These are phyloP conservation scores for Chaetoceros tenuissimus DNA, from an alignment of 108 stramenopile species.

Conservation along the genomic window DNA sequence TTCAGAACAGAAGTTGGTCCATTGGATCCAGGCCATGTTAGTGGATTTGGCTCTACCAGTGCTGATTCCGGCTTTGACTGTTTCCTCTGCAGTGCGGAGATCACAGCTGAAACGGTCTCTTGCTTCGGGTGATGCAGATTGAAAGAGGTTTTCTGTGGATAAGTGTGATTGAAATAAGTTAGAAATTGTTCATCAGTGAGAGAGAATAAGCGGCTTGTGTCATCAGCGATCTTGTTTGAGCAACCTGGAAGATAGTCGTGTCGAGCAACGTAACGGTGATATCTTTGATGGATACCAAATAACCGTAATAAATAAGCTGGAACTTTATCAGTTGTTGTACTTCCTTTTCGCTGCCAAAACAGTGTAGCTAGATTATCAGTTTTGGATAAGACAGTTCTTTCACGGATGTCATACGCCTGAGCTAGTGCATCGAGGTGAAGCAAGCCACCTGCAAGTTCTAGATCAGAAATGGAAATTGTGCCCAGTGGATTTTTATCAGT, in stretches of 20 bases:
- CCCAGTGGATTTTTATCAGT: slow-evolving; percentile 5
- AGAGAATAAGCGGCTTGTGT: slow-evolving; percentile 11
- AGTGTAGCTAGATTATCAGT: slow-evolving; percentile 8
- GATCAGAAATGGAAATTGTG: slow-evolving; percentile 12
- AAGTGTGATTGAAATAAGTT: slow-evolving; percentile 3
- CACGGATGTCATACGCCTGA: slow-evolving; percentile 1
- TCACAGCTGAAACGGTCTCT: slow-evolving; percentile 6
- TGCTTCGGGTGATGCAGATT: neutral
- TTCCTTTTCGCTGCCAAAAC: slow-evolving; percentile 6
- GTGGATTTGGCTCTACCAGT: neutral
- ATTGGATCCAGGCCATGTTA: slow-evolving; percentile 9
- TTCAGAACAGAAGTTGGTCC: slow-evolving; percentile 9
- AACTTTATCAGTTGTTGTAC: neutral
- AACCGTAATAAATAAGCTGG: slow-evolving; percentile 10
- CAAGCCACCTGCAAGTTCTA: slow-evolving; percentile 9
- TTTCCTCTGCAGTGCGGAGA: slow-evolving; percentile 6
- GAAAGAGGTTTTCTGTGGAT: slow-evolving; percentile 6
- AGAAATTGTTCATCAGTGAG: slow-evolving; percentile 4
- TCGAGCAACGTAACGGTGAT: slow-evolving; percentile 18
- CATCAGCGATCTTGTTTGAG: slow-evolving; percentile 32
- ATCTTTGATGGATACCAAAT: slow-evolving; percentile 17
- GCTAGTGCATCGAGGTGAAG: slow-evolving; percentile 23
- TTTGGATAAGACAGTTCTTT: slow-evolving; percentile 8
- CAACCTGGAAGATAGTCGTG: slow-evolving; percentile 8
- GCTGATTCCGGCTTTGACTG: slow-evolving; percentile 6